Evolutionary conservation across 2,329 filamentous ascomycete genomes (phyloP), one percentile per base, ranked within the genome.

Genomic region (Fusarium camptoceras): DNA sequence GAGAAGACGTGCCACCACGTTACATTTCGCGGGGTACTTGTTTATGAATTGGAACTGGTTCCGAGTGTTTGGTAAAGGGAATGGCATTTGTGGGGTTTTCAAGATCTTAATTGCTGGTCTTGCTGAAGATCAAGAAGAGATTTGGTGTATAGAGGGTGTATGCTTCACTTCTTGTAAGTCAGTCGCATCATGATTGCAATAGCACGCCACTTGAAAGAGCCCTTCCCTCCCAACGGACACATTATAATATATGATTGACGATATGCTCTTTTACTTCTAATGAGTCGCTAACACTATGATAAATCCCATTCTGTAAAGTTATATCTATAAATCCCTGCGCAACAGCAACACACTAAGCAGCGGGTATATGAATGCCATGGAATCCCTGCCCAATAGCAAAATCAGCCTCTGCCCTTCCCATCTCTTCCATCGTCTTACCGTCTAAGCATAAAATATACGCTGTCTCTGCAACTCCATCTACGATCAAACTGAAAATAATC

Each of bases 361-460:
- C 20, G 12, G 77, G 70, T 3, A 78, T 66, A 64, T 89, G 87
- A 16, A 83, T 74, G 0, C 91, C 91, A 77, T 93, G 91, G 68
- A 93, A 91, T 0, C 89, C 89, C 64, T 92, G 81, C 0, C 82
- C 85, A 62, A 93, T 84, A 1, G 87, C 83, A 71, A 88, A 88
- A 3, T 84, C 83, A 24, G 88, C 84, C 70, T 90, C 87, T 6
- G 91, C 91, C 44, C 89, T 83, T 0, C 89, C 91, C 48, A 88
- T 41, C 81, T 93, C 91, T 64, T 77, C 79, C 85, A 93, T 85
- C 7, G 85, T 87, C 76, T 75, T 84, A 7, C 90, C 90, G 74
- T 91, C 84, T 31, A 93, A 76, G 60, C 88, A 90, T 42, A 93
- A 72, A 51, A 94, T 78, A 76, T 92, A 93, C 68, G 90, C 92